Evolutionary conservation across 352 stramenopile species (phyloP), one percentile per base, ranked within the genome.

Genomic region (Globisporangium carolinianum): DNA sequence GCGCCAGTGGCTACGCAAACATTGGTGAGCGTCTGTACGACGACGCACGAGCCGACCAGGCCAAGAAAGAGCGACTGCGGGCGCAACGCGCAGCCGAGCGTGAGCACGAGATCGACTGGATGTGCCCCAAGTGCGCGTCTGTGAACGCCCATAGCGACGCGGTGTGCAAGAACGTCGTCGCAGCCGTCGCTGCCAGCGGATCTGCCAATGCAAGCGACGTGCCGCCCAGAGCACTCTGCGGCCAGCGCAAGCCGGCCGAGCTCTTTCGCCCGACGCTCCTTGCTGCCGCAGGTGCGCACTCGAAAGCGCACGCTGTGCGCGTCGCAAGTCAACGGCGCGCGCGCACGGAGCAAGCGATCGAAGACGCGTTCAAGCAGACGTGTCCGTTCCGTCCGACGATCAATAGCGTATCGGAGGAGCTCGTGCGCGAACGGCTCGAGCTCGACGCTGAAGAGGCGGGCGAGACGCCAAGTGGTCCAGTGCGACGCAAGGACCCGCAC

Each of bases 361-460:
- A 90, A 53, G 72, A 87, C 7, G 68, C 86, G 49, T 93, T 90
- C 57, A 56, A 71, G 7, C 64, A 83, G 65, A 78, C 71, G 0
- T 90, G 75, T 55, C 78, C 83, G 36, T 93, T 93, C 53, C 71
- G 68, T 9, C 83, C 83, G 5, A 86, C 75, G 60, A 87, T 93
- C 58, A 93, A 89, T 51, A 67, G 64, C 6, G 65, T 86, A 1
- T 91, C 80, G 5, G 67, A 78, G 56, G 83, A 90, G 43, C 87
- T 93, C 46, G 72, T 93, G 17, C 79, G 75, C 4, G 80, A 93
- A 45, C 86, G 86, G 47, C 57, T 81, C 12, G 72, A 85, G 49
- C 72, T 61, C 49, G 75, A 83, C 15, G 69, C 67, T 11, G 62
- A 64, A 7, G 58, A 57, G 6, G 11, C 11, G 36, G 18, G 50